These are phyloP conservation scores for Buddleja alternifolia DNA, from an alignment of 257 asterid species.

Conservation along the genomic window DNA sequence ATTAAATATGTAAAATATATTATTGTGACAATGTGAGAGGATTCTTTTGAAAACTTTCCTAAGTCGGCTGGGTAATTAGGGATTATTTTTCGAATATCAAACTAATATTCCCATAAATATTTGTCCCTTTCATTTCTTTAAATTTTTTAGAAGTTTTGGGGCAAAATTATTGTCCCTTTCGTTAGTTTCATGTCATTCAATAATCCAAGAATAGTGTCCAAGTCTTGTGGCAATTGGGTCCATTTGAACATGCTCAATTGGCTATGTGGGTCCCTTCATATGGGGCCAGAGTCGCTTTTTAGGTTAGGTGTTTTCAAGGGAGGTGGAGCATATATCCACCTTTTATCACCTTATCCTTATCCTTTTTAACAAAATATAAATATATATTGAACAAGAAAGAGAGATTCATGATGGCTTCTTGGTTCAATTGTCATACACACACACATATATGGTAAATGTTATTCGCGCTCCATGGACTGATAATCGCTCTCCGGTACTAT, in stretches of 20 bases:
- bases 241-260: slow-evolving; percentile 34
- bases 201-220: slow-evolving; percentile 26
- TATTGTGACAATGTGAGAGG: too few species aligned
- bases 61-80: not conserved
- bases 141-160: too few species aligned
- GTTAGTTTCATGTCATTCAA: slow-evolving; percentile 8
- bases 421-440: not conserved
- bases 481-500: too few species aligned
- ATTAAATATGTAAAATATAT: too few species aligned
- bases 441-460: too few species aligned
- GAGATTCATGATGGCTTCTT: not conserved
- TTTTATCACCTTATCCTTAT: slow-evolving; percentile 42
- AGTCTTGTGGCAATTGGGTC: slow-evolving; percentile 18
- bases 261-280: slow-evolving; percentile 29
- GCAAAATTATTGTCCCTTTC: slow-evolving; percentile 14
- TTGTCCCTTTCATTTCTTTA: slow-evolving; percentile 16
- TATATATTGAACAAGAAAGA: not conserved
- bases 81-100: not conserved
- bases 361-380: not conserved
- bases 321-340: slow-evolving; percentile 24
- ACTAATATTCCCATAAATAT: slow-evolving; percentile 2
- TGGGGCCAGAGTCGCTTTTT: slow-evolving; percentile 16
- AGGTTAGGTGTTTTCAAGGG: not conserved
- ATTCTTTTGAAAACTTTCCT: too few species aligned
- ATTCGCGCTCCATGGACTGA: too few species aligned